Conservation (phyloP, 768 basidiomycete genomes). For the Amanita exitialis region DNA sequence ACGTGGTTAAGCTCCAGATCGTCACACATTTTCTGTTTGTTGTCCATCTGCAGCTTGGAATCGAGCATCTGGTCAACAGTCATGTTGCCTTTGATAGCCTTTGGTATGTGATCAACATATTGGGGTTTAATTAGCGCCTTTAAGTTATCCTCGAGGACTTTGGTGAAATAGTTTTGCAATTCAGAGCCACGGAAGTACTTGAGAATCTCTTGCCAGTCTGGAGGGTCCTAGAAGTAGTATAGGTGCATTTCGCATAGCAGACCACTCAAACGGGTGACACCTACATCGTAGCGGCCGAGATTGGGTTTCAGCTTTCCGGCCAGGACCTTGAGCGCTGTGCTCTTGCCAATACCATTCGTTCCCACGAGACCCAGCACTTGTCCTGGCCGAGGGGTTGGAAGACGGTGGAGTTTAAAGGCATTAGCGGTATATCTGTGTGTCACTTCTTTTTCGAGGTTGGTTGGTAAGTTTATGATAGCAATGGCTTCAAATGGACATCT, state of each 20-base stretch:
- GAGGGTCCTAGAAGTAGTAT: slow-evolving; percentile 61
- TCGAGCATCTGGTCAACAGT: slow-evolving; percentile 90
- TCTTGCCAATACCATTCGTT: slow-evolving; percentile 99
- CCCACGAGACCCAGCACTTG: slow-evolving; percentile 99
- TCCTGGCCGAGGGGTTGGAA: slow-evolving; percentile 94
- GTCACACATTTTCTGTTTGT: slow-evolving; percentile 78
- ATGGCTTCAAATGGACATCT: slow-evolving; percentile 99
- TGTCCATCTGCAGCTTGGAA: slow-evolving; percentile 79
- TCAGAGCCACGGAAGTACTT: slow-evolving; percentile 99
- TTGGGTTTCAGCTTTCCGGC: slow-evolving; percentile 98
- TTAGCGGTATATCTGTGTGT: slow-evolving; percentile 99
- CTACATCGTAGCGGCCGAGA: slow-evolving; percentile 89
- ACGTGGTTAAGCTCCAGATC: slow-evolving; percentile 85
- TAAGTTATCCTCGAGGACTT: slow-evolving; percentile 95
- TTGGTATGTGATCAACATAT: slow-evolving; percentile 98
- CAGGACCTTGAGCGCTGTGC: slow-evolving; percentile 92
- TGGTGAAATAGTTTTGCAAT: slow-evolving; percentile 99
- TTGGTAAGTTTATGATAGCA: slow-evolving; percentile 96
- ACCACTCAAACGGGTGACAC: slow-evolving; percentile 15
- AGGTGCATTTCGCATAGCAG: neutral
- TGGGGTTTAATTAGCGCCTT: slow-evolving; percentile 99
- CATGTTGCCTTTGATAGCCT: slow-evolving; percentile 85
- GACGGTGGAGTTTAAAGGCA: slow-evolving; percentile 96
- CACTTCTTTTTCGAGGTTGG: slow-evolving; percentile 90
- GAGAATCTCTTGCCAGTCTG: slow-evolving; percentile 98